Evolutionary conservation across 768 basidiomycete species (phyloP).

Genomic region (Rhodocollybia butyracea): DNA sequence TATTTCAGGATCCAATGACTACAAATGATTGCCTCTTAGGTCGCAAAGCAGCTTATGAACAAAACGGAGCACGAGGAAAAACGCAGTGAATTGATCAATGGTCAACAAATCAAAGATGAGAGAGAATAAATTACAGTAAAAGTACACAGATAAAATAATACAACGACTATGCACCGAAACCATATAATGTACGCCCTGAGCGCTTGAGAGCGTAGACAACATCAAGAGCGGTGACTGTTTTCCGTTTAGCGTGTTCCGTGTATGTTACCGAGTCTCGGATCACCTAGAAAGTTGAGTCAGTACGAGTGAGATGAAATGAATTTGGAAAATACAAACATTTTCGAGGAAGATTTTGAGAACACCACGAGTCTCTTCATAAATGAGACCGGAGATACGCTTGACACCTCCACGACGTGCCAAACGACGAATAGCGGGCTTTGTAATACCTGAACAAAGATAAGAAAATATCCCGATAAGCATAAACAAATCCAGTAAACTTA

Average conservation of each 20-base stretch:
- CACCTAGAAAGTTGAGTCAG: slow-evolving; percentile 33
- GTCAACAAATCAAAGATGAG: too few relatives aligned
- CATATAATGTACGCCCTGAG: slow-evolving; percentile 75
- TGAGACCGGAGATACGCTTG: slow-evolving; percentile 83
- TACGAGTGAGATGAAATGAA: neutral
- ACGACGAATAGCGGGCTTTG: slow-evolving; percentile 81
- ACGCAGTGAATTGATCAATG: too few relatives aligned
- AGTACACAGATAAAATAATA: slow-evolving; percentile 12
- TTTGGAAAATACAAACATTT: slow-evolving; percentile 41
- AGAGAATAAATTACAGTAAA: slow-evolving; percentile 8
- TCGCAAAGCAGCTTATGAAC: too few relatives aligned
- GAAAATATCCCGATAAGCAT: neutral
- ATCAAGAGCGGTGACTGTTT: slow-evolving; percentile 84
- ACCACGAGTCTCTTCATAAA: slow-evolving; percentile 91
- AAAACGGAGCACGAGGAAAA: too few relatives aligned
- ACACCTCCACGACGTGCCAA: slow-evolving; percentile 91
- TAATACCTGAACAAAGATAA: slow-evolving; percentile 50
- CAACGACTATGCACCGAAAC: slow-evolving; percentile 60
- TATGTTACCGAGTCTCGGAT: slow-evolving; percentile 92
- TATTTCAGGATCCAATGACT: too few relatives aligned
- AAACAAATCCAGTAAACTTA: slow-evolving; percentile 15
- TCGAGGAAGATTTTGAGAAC: slow-evolving; percentile 88
- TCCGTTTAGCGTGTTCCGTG: slow-evolving; percentile 89
- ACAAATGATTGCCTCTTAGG: too few relatives aligned
- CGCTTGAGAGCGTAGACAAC: slow-evolving; percentile 77